phyloP scores from a whole-genome alignment of 2,329 filamentous ascomycete genomes.

The Acarospora socialis region DNA sequence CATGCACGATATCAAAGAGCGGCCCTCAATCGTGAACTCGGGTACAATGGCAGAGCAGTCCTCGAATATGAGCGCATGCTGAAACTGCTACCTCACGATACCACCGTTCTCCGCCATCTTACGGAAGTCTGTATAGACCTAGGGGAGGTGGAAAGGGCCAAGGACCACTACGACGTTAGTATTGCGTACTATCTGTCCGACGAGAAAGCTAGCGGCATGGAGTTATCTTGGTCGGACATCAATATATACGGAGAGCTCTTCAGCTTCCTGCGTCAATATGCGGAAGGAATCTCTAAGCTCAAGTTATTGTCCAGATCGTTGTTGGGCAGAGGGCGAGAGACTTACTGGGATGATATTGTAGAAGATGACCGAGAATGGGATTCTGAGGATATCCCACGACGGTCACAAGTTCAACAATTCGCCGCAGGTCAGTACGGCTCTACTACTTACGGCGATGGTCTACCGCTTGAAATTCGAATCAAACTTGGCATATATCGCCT shows the following conservation, averaged over 20 bases:
- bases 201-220: constrained; percentile 29
- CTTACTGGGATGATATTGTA: constrained; percentile 58
- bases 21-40: constrained; percentile 38
- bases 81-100: constrained; percentile 38
- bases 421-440: constrained; percentile 37
- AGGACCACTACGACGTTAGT: constrained; percentile 37
- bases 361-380: constrained; percentile 88
- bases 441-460: constrained; percentile 52
- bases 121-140: constrained; percentile 42
- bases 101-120: constrained; percentile 39
- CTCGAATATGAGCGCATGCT: constrained; percentile 41
- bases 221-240: constrained; percentile 63
- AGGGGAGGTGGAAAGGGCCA: constrained; percentile 33
- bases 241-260: constrained; percentile 77
- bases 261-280: constrained; percentile 46
- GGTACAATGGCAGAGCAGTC: constrained; percentile 32
- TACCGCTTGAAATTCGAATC: constrained; percentile 70
- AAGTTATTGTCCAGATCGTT: constrained; percentile 70
- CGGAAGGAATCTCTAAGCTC: constrained; percentile 52
- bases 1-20: constrained; percentile 42
- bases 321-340: constrained; percentile 57
- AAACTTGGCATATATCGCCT: constrained; percentile 77
- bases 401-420: constrained; percentile 48
- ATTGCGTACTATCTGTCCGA: constrained; percentile 34
- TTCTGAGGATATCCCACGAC: constrained; percentile 50